These are phyloP conservation scores for Claviceps purpurea DNA, from an alignment of 2,329 filamentous ascomycete species.

Conservation along the genomic window DNA sequence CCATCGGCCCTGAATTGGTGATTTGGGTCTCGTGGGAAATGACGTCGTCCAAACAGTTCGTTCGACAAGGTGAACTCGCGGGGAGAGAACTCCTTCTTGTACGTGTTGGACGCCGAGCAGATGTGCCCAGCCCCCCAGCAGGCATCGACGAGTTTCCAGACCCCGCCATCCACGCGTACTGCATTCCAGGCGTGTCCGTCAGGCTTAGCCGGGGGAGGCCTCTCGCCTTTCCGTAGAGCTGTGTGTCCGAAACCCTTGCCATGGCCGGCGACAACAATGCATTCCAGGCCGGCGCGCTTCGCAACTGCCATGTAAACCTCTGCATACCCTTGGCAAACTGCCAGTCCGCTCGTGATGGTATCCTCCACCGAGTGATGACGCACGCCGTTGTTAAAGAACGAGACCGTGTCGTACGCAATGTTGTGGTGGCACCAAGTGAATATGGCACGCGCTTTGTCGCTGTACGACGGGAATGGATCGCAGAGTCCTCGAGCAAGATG, in stretches of 20 bases:
- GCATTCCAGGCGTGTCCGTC: slow-evolving; percentile 84
- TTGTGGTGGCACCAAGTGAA: slow-evolving; percentile 97
- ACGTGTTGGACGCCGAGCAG: slow-evolving; percentile 35
- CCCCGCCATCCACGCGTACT: slow-evolving; percentile 70
- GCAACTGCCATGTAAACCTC: slow-evolving; percentile 70
- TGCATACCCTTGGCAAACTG: slow-evolving; percentile 88
- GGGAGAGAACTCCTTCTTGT: slow-evolving; percentile 55
- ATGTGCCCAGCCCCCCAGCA: slow-evolving; percentile 87
- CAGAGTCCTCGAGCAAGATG: slow-evolving; percentile 72
- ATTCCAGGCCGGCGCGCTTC: slow-evolving; percentile 64
- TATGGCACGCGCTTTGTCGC: slow-evolving; percentile 84
- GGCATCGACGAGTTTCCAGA: slow-evolving; percentile 82
- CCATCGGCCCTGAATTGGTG: slow-evolving; percentile 69
- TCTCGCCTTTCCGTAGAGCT: slow-evolving; percentile 47
- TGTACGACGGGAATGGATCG: slow-evolving; percentile 62
- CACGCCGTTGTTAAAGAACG: slow-evolving; percentile 63
- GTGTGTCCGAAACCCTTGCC: slow-evolving; percentile 75
- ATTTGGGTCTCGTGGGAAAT: slow-evolving; percentile 58
- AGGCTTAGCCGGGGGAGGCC: slow-evolving; percentile 48
- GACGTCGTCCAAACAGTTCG: slow-evolving; percentile 65
- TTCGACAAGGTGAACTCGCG: slow-evolving; percentile 49
- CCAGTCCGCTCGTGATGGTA: slow-evolving; percentile 63
- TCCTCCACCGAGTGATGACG: slow-evolving; percentile 54
- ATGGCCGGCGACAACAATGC: slow-evolving; percentile 60
- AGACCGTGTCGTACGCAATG: slow-evolving; percentile 66